These are phyloP conservation scores for Suillus placidus DNA, from an alignment of 768 basidiomycete species.

Conservation along the genomic window DNA sequence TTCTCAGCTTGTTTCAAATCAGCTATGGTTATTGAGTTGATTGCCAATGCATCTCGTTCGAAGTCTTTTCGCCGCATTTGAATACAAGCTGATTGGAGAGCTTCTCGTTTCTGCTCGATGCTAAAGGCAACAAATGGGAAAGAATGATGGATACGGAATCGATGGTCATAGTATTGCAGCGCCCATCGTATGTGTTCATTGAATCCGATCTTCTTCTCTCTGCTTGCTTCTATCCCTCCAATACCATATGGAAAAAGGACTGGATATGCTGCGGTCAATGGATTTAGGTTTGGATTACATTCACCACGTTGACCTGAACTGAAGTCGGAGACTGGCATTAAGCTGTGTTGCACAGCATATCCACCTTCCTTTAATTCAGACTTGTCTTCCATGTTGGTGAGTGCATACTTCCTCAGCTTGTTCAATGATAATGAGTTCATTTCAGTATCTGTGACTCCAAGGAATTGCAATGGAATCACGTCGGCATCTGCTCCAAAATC, in stretches of 20 bases:
- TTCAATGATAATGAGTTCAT: not conserved
- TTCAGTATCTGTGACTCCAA: not conserved
- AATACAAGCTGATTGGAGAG: conserved; percentile 29
- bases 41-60: conserved; percentile 18
- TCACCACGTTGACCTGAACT: not conserved
- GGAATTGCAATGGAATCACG: not conserved
- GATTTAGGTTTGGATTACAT: not conserved
- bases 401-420: not conserved
- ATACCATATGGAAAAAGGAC: conserved; percentile 35
- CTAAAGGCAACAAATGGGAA: conserved; percentile 37
- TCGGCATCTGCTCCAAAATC: not conserved
- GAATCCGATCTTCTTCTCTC: conserved; percentile 25
- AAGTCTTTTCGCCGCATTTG: conserved; percentile 36
- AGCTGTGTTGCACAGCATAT: not conserved
- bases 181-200: conserved; percentile 34
- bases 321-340: not conserved
- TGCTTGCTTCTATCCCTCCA: conserved; percentile 36
- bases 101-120: conserved; percentile 33
- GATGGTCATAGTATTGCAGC: conserved; percentile 30
- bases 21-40: conserved; percentile 28
- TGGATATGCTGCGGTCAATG: not conserved
- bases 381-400: not conserved
- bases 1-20: conserved; percentile 35
- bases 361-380: not conserved
- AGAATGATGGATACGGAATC: conserved; percentile 33